Evolutionary conservation across 768 basidiomycete species (phyloP).

Genomic region (Hemileccinum impolitum): DNA sequence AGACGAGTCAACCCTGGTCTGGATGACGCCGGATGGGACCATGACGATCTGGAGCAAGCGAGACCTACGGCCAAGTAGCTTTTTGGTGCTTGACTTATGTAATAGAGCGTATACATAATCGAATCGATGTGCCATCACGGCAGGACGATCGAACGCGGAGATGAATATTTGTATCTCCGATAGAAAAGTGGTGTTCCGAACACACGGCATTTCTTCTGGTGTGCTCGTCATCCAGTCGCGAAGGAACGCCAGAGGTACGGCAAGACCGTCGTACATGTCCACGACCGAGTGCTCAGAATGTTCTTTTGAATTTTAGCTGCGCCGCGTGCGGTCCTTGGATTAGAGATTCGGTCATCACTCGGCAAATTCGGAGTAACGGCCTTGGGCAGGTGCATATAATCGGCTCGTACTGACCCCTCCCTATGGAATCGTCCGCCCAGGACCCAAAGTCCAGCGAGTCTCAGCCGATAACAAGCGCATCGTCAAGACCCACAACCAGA

Average conservation of each 20-base stretch:
- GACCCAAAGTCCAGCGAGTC: slow-evolving; percentile 40
- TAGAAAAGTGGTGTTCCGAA: slow-evolving; percentile 15
- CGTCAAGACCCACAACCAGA: slow-evolving; percentile 39
- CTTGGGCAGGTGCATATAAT: slow-evolving; percentile 16
- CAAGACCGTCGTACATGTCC: slow-evolving; percentile 7
- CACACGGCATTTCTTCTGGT: slow-evolving; percentile 30
- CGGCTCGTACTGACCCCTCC: slow-evolving; percentile 22
- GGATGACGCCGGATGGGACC: slow-evolving; percentile 30
- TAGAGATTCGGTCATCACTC: slow-evolving; percentile 21
- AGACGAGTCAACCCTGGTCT: slow-evolving; percentile 73
- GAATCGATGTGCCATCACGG: slow-evolving; percentile 6
- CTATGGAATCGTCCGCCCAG: slow-evolving; percentile 52
- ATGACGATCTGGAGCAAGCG: slow-evolving; percentile 19
- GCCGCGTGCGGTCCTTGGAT: slow-evolving; percentile 4
- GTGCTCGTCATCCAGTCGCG: slow-evolving; percentile 12
- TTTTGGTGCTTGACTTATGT: background rate
- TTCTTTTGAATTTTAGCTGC: slow-evolving; percentile 5
- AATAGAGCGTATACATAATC: slow-evolving; percentile 2
- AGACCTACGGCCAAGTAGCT: slow-evolving; percentile 13
- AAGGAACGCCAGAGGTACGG: slow-evolving; percentile 18
- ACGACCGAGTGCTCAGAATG: slow-evolving; percentile 11
- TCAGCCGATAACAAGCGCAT: slow-evolving; percentile 39
- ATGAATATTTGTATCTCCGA: slow-evolving; percentile 25
- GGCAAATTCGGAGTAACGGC: slow-evolving; percentile 32
- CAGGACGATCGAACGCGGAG: slow-evolving; percentile 18